phyloP scores from a whole-genome alignment of 1,139 yeast species.

The Geotrichum phurueaensis region DNA sequence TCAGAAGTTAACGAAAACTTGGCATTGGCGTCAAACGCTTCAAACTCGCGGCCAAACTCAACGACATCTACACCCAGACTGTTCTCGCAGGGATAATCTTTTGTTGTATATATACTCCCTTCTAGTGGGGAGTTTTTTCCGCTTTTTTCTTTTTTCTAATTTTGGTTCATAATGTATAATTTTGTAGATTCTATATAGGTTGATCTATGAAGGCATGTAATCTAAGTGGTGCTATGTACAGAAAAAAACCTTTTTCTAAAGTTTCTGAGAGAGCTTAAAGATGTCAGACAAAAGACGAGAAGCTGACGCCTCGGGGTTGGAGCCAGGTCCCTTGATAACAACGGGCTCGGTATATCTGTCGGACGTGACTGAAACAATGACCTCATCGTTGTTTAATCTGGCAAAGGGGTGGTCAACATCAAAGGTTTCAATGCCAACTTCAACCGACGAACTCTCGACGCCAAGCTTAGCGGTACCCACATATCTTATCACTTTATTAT shows the following conservation, averaged over 20 bases:
- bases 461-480: constrained; percentile 85
- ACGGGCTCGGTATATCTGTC: constrained; percentile 89
- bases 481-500: constrained; percentile 82
- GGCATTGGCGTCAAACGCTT: constrained; percentile 9
- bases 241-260: constrained; percentile 36
- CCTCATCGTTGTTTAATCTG: constrained; percentile 88
- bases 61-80: constrained; percentile 12
- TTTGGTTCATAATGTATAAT: not conserved
- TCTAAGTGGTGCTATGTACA: not conserved
- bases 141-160: not conserved
- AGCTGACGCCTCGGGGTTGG: constrained; percentile 98
- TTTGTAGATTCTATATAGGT: not conserved
- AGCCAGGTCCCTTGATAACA: constrained; percentile 95
- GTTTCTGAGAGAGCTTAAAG: constrained; percentile 82
- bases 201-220: not conserved
- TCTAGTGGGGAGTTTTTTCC: no score
- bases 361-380: constrained; percentile 85
- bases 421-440: constrained; percentile 77
- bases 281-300: constrained; percentile 95
- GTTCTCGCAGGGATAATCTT: not conserved
- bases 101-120: not conserved
- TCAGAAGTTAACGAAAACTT: constrained; percentile 10
- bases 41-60: constrained; percentile 1
- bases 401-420: constrained; percentile 92
- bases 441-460: constrained; percentile 45